Evolutionary conservation across 768 basidiomycete genomes (phyloP).

Genomic region (Boletellus ananas): DNA sequence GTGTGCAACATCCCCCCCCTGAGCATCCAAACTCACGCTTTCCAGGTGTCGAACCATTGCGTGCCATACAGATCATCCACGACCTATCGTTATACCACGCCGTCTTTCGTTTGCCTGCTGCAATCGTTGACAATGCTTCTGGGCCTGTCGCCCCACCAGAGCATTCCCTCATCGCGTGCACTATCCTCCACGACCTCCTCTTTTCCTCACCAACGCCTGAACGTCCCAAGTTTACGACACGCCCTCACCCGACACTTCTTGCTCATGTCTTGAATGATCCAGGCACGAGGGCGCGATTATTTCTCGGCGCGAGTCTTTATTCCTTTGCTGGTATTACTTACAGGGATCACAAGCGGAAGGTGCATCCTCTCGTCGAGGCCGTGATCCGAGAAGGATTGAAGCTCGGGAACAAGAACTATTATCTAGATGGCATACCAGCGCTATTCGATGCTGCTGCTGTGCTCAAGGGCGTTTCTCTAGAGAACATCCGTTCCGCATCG

Average conservation of each 20-base stretch:
- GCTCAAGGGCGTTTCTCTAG: slow-evolving; percentile 33
- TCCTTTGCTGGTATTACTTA: slow-evolving; percentile 64
- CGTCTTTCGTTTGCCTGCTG: slow-evolving; percentile 57
- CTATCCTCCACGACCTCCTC: slow-evolving; percentile 54
- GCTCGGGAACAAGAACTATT: slow-evolving; percentile 73
- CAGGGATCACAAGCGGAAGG: slow-evolving; percentile 60
- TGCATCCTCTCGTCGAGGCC: slow-evolving; percentile 55
- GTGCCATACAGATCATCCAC: slow-evolving; percentile 71
- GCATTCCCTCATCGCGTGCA: slow-evolving; percentile 50
- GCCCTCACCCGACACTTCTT: slow-evolving; percentile 39
- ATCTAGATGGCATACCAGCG: slow-evolving; percentile 68
- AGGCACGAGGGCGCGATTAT: slow-evolving; percentile 56
- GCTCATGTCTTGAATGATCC: slow-evolving; percentile 23
- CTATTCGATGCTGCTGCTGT: slow-evolving; percentile 53
- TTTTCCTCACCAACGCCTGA: slow-evolving; percentile 15
- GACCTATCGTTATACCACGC: slow-evolving; percentile 65
- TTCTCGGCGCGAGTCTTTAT: slow-evolving; percentile 70
- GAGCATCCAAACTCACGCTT: slow-evolving; percentile 1
- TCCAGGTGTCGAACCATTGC: slow-evolving; percentile 70
- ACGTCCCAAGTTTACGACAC: slow-evolving; percentile 12
- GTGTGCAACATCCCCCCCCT: not conserved
- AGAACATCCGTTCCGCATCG: slow-evolving; percentile 32
- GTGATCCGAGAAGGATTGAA: slow-evolving; percentile 84
- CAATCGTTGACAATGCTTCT: slow-evolving; percentile 44
- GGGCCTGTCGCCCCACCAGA: slow-evolving; percentile 35